Base-by-base conservation (phyloP, 1,284 basidiomycete species). In the Cutaneotrichosporon sp. region DNA sequence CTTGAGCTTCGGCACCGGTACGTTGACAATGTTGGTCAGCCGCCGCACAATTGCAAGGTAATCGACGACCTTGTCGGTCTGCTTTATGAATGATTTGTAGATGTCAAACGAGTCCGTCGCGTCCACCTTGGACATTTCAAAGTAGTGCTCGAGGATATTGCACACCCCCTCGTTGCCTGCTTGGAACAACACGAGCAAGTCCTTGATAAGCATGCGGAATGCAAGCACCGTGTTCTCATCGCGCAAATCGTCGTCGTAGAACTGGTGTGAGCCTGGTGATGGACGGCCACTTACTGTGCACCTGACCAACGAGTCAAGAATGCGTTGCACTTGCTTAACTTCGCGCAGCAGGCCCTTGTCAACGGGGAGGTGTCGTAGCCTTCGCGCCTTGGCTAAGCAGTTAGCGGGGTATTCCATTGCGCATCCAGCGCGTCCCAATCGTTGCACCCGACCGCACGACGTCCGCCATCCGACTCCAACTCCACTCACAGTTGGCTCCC, bases 161-260 rank as follows among this genome's bases (percentile, higher is more conserved):
- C 97, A 96, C 44, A 97, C 90, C 52, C 94, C 94, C 70, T 99
- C 94, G 66, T 99, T 99, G 55, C 91, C 87, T 3, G 90, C 92
- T 68, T 96, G 93, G 74, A 97, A 97, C 17, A 98, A 79, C 51
- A 96, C 88, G 44, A 98, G 80, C 7, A 98, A 80, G 71, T 99
- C 96, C 70, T 97, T 97, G 61, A 97, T 88, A n/a, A 96, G 80
- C 87, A 99, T 90, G 37, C 90, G 81, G 55, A 97, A 80, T 1
- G 96, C 90, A 2, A 88, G 84, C 52, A 90, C 85, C 1, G 87
- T 90, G 46, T 97, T 81, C 64, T 96, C 89, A 68, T 98, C 93
- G 64, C 90, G 86, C 22, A 94, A 77, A 67, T 97, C 86, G 65
- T 97, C 94, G 49, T 90, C 76, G 75, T 96, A 98, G 74, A 98